Conservation (phyloP, 306 rosid genomes). For the Quercus variabilis region DNA sequence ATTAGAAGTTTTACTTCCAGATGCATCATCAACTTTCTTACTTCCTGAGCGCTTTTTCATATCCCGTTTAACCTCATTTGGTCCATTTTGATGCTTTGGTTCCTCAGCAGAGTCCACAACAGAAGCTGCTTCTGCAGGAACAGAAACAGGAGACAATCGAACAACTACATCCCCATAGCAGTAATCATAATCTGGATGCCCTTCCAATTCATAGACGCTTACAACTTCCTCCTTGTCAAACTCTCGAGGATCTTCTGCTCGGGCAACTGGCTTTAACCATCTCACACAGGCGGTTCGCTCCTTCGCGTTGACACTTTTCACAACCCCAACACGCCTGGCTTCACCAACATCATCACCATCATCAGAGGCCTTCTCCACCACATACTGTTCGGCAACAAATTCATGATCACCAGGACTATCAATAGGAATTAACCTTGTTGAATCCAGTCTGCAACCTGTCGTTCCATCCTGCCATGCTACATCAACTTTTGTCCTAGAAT, state of each 20-base stretch:
- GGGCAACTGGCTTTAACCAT: slow-evolving; percentile 78
- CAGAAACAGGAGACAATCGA: slow-evolving; percentile 69
- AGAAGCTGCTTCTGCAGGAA: slow-evolving; percentile 42
- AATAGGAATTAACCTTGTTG: slow-evolving; percentile 73
- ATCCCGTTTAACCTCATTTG: slow-evolving; percentile 32
- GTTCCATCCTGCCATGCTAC: slow-evolving; percentile 97
- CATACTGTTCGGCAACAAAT: slow-evolving; percentile 95
- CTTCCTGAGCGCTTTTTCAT: slow-evolving; percentile 23
- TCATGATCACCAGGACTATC: slow-evolving; percentile 98
- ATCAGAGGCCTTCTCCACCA: slow-evolving; percentile 89
- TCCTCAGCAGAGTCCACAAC: slow-evolving; percentile 43
- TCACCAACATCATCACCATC: slow-evolving; percentile 57
- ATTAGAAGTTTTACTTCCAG: slow-evolving; percentile 34
- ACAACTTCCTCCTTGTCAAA: slow-evolving; percentile 89
- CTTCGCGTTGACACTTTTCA: slow-evolving; percentile 86
- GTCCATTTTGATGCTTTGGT: slow-evolving; percentile 42
- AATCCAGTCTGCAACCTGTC: slow-evolving; percentile 43
- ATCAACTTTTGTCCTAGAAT: slow-evolving; percentile 74
- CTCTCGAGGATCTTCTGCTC: slow-evolving; percentile 87
- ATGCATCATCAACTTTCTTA: slow-evolving; percentile 38
- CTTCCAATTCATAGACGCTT: slow-evolving; percentile 95
- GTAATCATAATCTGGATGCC: slow-evolving; percentile 96
- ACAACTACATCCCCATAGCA: slow-evolving; percentile 98
- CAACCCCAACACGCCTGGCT: slow-evolving; percentile 89
- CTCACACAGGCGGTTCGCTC: slow-evolving; percentile 90